phyloP scores from a whole-genome alignment of 2,329 filamentous ascomycete genomes.

The Aureobasidium sp. region DNA sequence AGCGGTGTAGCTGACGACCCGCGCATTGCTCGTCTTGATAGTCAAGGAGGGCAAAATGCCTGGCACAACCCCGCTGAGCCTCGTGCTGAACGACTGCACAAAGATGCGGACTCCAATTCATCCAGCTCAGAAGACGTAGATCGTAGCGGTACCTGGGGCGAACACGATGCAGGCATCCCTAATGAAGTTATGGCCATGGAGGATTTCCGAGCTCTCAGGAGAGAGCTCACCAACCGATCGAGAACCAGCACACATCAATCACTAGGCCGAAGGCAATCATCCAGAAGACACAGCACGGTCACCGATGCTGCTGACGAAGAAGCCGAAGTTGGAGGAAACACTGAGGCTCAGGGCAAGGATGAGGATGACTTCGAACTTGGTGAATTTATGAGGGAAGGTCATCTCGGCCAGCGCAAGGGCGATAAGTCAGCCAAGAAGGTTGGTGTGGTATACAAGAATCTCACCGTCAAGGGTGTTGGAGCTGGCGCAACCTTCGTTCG shows the following conservation, averaged over 20 bases:
- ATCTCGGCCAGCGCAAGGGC: constrained; percentile 65
- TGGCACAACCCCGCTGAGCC: constrained; percentile 14
- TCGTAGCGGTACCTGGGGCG: constrained; percentile 53
- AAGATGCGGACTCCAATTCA: constrained; percentile 1
- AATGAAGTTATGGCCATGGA: constrained; percentile 49
- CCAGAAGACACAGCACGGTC: constrained; percentile 29
- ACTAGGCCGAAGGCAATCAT: constrained; percentile 22
- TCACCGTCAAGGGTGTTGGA: constrained; percentile 66
- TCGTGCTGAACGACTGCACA: constrained; percentile 1
- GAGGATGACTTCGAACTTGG: constrained; percentile 60
- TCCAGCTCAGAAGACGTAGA: constrained; percentile 16
- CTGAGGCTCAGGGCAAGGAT: constrained; percentile 40
- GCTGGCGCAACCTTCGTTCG: constrained; percentile 61
- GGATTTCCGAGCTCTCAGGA: constrained; percentile 51
- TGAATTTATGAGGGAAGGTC: constrained; percentile 65
- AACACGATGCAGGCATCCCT: constrained; percentile 50
- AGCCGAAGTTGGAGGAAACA: constrained; percentile 25
- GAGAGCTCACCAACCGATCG: constrained; percentile 49
- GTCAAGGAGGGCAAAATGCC: constrained; percentile 10
- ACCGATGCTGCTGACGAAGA: constrained; percentile 15
- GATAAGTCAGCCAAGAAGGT: constrained; percentile 67
- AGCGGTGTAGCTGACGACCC: constrained; percentile 12
- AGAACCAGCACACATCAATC: constrained; percentile 16
- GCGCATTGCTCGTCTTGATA: background rate
- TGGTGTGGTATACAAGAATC: constrained; percentile 67